phyloP scores from a whole-genome alignment of 1,284 basidiomycete genomes.

The Moniliophthora roreri region DNA sequence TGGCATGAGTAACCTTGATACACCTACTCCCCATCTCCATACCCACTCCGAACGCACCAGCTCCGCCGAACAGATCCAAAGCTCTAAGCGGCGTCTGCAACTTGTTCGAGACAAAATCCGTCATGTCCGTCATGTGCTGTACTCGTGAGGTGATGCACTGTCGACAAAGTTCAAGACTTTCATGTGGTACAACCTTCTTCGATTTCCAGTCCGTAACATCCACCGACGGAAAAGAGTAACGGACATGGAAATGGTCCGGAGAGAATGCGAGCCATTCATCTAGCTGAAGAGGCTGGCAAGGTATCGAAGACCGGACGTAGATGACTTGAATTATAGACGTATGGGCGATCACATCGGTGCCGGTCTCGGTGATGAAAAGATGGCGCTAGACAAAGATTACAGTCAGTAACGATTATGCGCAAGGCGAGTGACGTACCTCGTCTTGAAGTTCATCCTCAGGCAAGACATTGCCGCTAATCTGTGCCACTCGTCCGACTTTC shows the following conservation, averaged over 20 bases:
- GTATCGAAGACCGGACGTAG: constrained; percentile 35
- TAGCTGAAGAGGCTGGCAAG: constrained; percentile 23
- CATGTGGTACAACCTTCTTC: constrained; percentile 26
- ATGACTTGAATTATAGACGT: constrained; percentile 45
- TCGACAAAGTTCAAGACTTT: constrained; percentile 43
- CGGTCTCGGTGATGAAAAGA: constrained; percentile 54
- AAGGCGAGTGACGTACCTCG: constrained; percentile 22
- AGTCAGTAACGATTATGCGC: background rate
- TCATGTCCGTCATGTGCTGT: constrained; percentile 25
- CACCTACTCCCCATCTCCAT: constrained; percentile 49
- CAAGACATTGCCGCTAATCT: background rate
- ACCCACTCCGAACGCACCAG: constrained; percentile 61
- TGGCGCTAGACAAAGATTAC: constrained; percentile 41
- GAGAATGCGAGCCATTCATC: constrained; percentile 51
- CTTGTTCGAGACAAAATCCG: constrained; percentile 30
- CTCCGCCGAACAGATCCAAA: constrained; percentile 67
- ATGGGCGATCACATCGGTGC: constrained; percentile 29
- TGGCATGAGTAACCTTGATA: constrained; percentile 58
- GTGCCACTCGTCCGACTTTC: constrained; percentile 12
- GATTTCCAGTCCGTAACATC: constrained; percentile 38
- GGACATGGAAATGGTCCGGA: constrained; percentile 55
- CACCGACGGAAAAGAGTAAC: constrained; percentile 47
- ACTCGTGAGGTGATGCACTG: constrained; percentile 41
- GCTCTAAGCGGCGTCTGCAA: constrained; percentile 38
- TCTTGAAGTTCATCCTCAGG: constrained; percentile 22